Evolutionary conservation across 305 asterid genomes (phyloP).

Genomic region (Caryopteris hybrid): DNA sequence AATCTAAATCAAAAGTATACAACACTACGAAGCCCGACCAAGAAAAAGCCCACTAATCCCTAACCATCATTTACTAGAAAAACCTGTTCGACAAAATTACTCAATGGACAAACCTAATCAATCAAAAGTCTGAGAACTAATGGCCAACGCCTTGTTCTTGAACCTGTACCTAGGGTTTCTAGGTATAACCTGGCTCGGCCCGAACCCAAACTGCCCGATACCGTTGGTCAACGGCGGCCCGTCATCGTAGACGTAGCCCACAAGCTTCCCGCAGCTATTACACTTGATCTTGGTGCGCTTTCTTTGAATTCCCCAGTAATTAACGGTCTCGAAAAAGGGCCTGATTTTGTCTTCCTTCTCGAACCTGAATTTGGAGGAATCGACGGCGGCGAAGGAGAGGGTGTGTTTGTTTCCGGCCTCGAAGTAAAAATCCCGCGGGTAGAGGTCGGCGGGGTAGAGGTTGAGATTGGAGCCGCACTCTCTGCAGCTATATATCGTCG

Average conservation of each 20-base stretch:
- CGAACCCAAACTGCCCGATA: constrained; percentile 83
- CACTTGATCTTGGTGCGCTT: constrained; percentile 73
- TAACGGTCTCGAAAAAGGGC: constrained; percentile 78
- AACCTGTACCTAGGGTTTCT: constrained; percentile 87
- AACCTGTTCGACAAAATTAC: constrained; percentile 1
- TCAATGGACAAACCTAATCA: not conserved
- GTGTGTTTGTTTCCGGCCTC: constrained; percentile 91
- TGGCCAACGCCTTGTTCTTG: constrained; percentile 53
- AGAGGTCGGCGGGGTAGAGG: constrained; percentile 54
- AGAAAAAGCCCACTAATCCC: not conserved
- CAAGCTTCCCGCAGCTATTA: constrained; percentile 55
- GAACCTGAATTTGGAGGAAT: constrained; percentile 63
- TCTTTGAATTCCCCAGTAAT: constrained; percentile 93
- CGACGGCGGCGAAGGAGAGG: constrained; percentile 67
- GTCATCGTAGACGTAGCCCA: constrained; percentile 78
- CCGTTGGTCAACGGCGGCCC: constrained; percentile 80
- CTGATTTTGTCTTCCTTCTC: constrained; percentile 69
- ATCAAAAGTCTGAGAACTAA: constrained; percentile 50
- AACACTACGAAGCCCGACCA: no score
- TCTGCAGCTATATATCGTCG: constrained; percentile 67
- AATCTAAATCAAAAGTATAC: constrained; percentile 13
- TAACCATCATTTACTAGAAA: constrained; percentile 2
- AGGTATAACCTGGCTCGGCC: constrained; percentile 89
- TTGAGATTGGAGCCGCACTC: constrained; percentile 79
- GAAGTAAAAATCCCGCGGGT: constrained; percentile 79